Evolutionary conservation across 1,284 basidiomycete genomes (phyloP), one percentile per base, ranked within the genome.

Genomic region (Microbotryum silenes-acaulis): DNA sequence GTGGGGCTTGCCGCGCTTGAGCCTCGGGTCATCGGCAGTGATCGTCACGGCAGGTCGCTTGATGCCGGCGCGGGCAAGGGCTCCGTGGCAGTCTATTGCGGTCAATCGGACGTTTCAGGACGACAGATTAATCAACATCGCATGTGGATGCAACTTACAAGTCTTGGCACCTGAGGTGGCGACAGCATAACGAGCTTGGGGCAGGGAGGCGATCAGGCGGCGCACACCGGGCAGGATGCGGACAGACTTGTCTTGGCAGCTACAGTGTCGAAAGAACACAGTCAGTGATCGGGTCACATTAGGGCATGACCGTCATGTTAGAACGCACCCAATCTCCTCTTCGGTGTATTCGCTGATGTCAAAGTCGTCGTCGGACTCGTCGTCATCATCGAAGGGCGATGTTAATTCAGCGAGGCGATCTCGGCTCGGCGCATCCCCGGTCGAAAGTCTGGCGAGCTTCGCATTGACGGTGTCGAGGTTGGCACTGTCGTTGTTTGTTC

Each of bases 101-200:
- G 59, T 56, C 46, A 25, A 21, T 53, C 51, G 7, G 45, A 54
- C 54, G 12, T 21, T 57, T 51, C 48, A 49, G 33, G 56, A 12
- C 37, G 12, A 18, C 12, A 14, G 8, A 42, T 42, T 42, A 16
- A 2, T 62, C 61, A 45, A 69, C 61, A 59, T 60, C 18, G 70
- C 67, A 55, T 60, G 64, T 31, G 31, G 23, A 82, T 81, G 81
- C 62, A 37, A 50, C 65, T 50, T 7, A 62, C 87, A 87, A 0
- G 85, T 87, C 72, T 83, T 85, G 2, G 87, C 86, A 9, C 86
- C 86, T 0, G 85, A 87, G 0, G 87, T 88, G 3, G 86, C 86
- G 27, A 88, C 85, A 12, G 86, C 86, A 69, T 85, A 88, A 51
- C 79, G 79, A 21, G 82, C 85, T 59, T 79, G 75, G 10, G 87